A percentile compares a stretch with the other conserved stretches of the same genome.
These are phyloP conservation scores for Blastobotrys malaysiensis DNA, from an alignment of 1,139 yeast genomes.

Conservation along the genomic window DNA sequence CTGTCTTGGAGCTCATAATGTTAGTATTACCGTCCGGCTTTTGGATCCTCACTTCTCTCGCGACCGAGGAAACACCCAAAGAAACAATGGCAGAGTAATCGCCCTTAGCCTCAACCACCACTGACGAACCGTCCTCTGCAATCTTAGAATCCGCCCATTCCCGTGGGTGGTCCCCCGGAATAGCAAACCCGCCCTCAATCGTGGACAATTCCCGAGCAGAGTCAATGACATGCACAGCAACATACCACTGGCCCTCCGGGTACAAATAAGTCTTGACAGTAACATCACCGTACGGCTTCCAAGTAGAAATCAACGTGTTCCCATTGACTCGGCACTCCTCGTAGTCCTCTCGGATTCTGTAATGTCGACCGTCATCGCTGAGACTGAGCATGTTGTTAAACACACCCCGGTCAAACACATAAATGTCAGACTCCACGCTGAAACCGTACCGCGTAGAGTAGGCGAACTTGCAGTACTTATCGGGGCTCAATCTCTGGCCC, in stretches of 20 bases:
- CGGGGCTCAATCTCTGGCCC: constrained; percentile 24
- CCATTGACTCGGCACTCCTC: constrained; percentile 24
- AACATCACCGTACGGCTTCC: constrained; percentile 28
- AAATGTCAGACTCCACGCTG: constrained; percentile 24
- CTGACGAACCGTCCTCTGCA: constrained; percentile 8
- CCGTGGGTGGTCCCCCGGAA: constrained; percentile 15
- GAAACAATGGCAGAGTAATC: constrained; percentile 19
- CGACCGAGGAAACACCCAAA: constrained; percentile 9
- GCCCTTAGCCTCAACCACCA: constrained; percentile 12
- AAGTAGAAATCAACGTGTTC: constrained; percentile 23
- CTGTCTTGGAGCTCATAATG: constrained; percentile 21
- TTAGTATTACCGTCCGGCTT: constrained; percentile 32
- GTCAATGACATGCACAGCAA: constrained; percentile 26
- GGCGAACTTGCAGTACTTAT: constrained; percentile 33
- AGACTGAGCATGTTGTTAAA: constrained; percentile 22
- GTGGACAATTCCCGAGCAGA: constrained; percentile 15
- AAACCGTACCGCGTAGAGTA: constrained; percentile 33
- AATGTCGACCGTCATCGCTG: constrained; percentile 18
- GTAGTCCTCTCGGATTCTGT: constrained; percentile 18
- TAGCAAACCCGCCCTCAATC: constrained; percentile 22
- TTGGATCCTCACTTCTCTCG: constrained; percentile 18
- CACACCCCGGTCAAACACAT: constrained; percentile 22
- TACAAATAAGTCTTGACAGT: constrained; percentile 27
- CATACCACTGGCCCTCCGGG: constrained; percentile 25
- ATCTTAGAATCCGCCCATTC: constrained; percentile 6